These are phyloP conservation scores for Penicillium sp. DNA, from an alignment of 2,329 filamentous ascomycete genomes.

Conservation along the genomic window DNA sequence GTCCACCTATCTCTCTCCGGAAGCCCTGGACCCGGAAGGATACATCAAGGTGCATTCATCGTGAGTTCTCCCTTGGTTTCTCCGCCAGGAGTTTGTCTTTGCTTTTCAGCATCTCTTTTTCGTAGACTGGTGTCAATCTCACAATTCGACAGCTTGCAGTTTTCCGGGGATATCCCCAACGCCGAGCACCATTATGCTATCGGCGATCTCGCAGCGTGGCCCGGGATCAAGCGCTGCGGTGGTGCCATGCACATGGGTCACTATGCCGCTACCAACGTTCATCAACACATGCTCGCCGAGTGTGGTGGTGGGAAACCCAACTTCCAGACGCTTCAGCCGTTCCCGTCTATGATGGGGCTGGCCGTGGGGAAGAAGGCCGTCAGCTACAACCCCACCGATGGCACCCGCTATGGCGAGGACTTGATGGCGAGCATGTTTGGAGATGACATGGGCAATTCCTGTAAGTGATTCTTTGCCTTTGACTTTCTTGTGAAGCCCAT, in stretches of 20 bases:
- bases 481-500: neutral
- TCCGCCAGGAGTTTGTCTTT: too few relatives aligned
- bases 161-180: slow-evolving; percentile 52
- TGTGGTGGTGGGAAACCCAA: slow-evolving; percentile 39
- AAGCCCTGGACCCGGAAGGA: slow-evolving; percentile 57
- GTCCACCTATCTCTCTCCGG: slow-evolving; percentile 56
- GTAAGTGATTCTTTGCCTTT: slow-evolving; percentile 42
- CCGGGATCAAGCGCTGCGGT: slow-evolving; percentile 73
- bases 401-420: slow-evolving; percentile 57
- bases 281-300: slow-evolving; percentile 54
- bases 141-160: slow-evolving; percentile 46
- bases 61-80: slow-evolving; percentile 16
- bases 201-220: slow-evolving; percentile 66
- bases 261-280: slow-evolving; percentile 59
- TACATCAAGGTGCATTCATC: slow-evolving; percentile 58
- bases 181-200: slow-evolving; percentile 58
- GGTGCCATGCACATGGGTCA: slow-evolving; percentile 69
- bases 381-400: slow-evolving; percentile 53
- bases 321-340: slow-evolving; percentile 48
- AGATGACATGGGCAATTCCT: slow-evolving; percentile 60
- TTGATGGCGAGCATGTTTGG: slow-evolving; percentile 60
- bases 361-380: slow-evolving; percentile 66
- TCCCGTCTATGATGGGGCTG: slow-evolving; percentile 63
- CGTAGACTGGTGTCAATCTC: neutral
- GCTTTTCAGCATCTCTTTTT: too few relatives aligned